These are phyloP conservation scores for Croton laevigatus DNA, from an alignment of 441 rosid genomes.

Conservation along the genomic window DNA sequence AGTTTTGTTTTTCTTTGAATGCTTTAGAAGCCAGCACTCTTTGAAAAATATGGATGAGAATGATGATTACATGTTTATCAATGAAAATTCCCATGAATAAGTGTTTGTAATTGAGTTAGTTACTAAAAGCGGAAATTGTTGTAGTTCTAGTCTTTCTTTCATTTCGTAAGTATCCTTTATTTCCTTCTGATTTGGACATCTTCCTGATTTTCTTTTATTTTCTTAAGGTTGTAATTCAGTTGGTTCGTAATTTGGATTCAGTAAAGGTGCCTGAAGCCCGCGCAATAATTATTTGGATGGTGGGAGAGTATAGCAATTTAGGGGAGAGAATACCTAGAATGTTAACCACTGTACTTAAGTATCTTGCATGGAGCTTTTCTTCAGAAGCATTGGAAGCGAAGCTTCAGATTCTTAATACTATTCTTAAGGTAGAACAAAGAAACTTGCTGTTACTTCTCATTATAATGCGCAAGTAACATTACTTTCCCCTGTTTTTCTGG, in stretches of 20 bases:
- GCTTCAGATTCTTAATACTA: conserved; percentile 83
- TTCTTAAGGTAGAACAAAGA: conserved; percentile 56
- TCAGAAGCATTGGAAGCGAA: conserved; percentile 83
- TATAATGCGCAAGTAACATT: conserved; percentile 4
- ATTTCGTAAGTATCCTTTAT: background rate
- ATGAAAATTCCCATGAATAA: background rate
- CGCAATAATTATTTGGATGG: conserved; percentile 88
- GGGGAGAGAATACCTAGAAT: conserved; percentile 76
- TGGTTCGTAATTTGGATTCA: conserved; percentile 78
- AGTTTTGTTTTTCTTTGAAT: background rate
- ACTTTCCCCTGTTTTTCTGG: background rate
- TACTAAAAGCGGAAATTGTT: background rate
- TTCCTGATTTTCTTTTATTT: conserved; percentile 15
- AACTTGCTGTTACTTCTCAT: conserved; percentile 10
- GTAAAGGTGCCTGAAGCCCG: conserved; percentile 86
- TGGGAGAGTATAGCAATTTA: conserved; percentile 76
- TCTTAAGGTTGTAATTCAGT: conserved; percentile 69
- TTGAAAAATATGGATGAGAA: background rate
- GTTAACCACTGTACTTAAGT: conserved; percentile 68
- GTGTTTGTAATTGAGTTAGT: background rate
- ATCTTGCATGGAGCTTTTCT: conserved; percentile 89
- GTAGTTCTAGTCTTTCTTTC: background rate
- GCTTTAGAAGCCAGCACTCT: background rate
- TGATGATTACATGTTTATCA: background rate
- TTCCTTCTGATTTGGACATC: conserved; percentile 2